Base-by-base conservation (phyloP, 768 basidiomycete species). In the Leccinum broughii region DNA sequence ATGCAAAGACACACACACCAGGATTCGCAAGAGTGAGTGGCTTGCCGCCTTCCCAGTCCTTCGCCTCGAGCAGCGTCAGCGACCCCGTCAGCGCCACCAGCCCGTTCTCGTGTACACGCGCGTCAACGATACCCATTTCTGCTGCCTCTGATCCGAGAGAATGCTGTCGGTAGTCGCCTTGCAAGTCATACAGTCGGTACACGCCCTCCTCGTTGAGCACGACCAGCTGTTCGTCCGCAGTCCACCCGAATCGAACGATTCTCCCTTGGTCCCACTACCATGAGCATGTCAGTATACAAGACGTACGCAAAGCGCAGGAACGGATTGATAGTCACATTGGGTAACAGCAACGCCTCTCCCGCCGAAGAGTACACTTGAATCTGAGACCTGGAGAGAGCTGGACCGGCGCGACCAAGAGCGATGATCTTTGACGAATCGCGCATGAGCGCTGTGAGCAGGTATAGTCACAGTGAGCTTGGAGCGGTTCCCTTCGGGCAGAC, bases 201-300 rank as follows among this genome's bases (percentile, higher is more conserved):
- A 83, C 81, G 26, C 96, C 95, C 66, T 98, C 95, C 74, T 96
- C 94, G 69, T 95, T 92, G 41, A 98, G 76, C 14, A 98, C 84
- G 0, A 88, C 85, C 37, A 99, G 80, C 41, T 85, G 81, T 70
- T 95, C 93, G 66, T 92, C 86, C n/a, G 76, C 70, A 0, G 90
- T 90, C 92, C 92, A 93, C 22, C 92, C 92, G 65, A 93, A 90
- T 49, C 85, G 83, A 55, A 94, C 76, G 48, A 97, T 87, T 67
- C 84, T 89, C 57, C 85, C 85, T 68, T 93, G 88, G 60, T 96
- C 95, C 95, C 95, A 98, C 93, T 96, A 68, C 54, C 63, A 56
- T 41, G 5, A n/a, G 64, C 51, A 41, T 60, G 58, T 64, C 64
- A 68, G 62, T 58, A 37, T 56, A 49, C 44, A 53, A 22, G 6